A percentile compares a stretch with the other conserved stretches of the same genome.
These are phyloP conservation scores for Nakaseomyces uthaithaninus DNA, from an alignment of 1,139 yeast genomes.

Conservation along the genomic window DNA sequence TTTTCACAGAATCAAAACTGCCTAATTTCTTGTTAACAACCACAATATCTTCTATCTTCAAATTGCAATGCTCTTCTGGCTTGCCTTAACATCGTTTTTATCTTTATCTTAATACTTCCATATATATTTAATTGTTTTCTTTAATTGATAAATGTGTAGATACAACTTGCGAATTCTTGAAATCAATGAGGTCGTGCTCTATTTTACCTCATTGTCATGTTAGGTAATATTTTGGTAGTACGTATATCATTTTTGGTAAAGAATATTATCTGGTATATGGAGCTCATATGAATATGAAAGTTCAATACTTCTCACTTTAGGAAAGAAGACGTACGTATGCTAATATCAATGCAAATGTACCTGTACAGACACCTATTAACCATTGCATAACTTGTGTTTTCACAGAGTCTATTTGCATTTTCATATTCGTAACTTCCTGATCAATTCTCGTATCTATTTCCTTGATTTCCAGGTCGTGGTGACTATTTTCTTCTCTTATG, in stretches of 20 bases:
- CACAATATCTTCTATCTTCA: background rate
- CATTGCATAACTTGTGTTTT: conserved; percentile 96
- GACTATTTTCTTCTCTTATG: conserved; percentile 86
- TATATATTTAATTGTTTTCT: background rate
- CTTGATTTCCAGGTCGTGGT: conserved; percentile 85
- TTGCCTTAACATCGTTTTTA: background rate
- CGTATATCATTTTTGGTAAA: no score
- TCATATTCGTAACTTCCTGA: conserved; percentile 90
- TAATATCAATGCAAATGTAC: conserved; percentile 87
- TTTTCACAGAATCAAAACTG: no score
- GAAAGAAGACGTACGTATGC: conserved; percentile 84
- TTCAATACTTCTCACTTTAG: conserved; percentile 20
- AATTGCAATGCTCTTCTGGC: background rate
- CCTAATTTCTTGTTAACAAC: background rate
- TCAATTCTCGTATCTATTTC: conserved; percentile 93
- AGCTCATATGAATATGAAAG: background rate
- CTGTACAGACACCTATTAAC: conserved; percentile 96
- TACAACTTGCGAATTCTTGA: no score
- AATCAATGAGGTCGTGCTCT: no score
- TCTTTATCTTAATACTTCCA: background rate
- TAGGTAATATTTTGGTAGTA: no score
- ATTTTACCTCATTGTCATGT: no score
- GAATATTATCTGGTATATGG: background rate
- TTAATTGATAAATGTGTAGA: background rate
- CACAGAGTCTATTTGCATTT: conserved; percentile 87